phyloP scores from a whole-genome alignment of 2,329 filamentous ascomycete species.

The Metarhizium album region DNA sequence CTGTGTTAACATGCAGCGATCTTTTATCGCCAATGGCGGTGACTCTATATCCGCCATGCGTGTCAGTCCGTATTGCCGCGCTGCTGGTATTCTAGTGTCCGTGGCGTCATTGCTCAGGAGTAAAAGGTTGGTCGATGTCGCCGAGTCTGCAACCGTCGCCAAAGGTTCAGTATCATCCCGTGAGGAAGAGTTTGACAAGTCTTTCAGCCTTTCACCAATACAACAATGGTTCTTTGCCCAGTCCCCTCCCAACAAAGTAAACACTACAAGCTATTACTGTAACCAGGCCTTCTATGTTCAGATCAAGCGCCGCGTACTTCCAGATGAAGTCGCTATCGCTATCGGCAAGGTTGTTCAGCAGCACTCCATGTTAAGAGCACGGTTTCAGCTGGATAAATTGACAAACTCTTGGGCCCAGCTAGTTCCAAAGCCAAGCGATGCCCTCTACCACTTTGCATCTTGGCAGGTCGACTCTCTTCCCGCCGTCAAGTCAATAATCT shows the following conservation, averaged over 20 bases:
- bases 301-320: background rate
- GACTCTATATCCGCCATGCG: conserved; percentile 9
- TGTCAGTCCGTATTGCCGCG: conserved; percentile 2
- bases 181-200: conserved; percentile 1
- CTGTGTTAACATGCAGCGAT: conserved; percentile 5
- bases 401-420: background rate
- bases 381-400: background rate
- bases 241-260: conserved; percentile 1
- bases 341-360: conserved; percentile 1
- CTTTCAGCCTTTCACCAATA: conserved; percentile 6
- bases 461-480: background rate
- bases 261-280: conserved; percentile 2
- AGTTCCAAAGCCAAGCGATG: background rate
- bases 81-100: background rate
- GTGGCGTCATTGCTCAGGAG: conserved; percentile 1
- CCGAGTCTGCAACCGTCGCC: background rate
- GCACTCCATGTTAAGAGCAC: conserved; percentile 8
- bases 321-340: background rate
- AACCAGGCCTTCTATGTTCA: conserved; percentile 4
- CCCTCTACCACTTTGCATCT: background rate
- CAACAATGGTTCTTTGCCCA: conserved; percentile 7
- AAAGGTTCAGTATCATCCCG: background rate
- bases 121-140: background rate
- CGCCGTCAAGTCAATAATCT: background rate
- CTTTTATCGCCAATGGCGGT: conserved; percentile 7